phyloP scores from a whole-genome alignment of 768 basidiomycete species.

The Rhodotorula kratochvilovae region DNA sequence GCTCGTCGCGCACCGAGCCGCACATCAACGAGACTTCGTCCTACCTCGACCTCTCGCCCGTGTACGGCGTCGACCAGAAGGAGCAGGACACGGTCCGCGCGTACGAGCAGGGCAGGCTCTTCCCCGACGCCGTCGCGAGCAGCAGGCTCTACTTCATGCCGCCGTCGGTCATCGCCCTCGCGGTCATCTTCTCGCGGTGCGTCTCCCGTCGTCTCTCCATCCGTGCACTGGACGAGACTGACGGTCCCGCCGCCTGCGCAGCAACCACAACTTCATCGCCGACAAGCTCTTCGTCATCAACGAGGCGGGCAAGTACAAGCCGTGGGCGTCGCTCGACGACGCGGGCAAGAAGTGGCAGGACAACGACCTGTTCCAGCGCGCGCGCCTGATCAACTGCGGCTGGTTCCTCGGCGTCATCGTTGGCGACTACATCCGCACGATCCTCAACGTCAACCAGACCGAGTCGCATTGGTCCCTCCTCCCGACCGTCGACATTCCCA shows the following conservation, averaged over 20 bases:
- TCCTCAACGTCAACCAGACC: slow-evolving; percentile 36
- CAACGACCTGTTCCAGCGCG: slow-evolving; percentile 36
- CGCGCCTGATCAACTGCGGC: slow-evolving; percentile 19
- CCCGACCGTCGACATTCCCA: slow-evolving; percentile 27
- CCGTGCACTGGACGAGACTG: background rate
- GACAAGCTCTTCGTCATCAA: slow-evolving; percentile 52
- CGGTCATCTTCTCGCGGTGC: slow-evolving; percentile 61
- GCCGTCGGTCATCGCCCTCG: slow-evolving; percentile 62
- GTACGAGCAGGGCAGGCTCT: slow-evolving; percentile 60
- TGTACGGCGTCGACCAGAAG: slow-evolving; percentile 63
- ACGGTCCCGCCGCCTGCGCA: background rate
- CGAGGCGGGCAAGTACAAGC: slow-evolving; percentile 56
- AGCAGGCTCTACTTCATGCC: slow-evolving; percentile 58
- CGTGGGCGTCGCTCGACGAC: slow-evolving; percentile 6
- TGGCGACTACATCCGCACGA: slow-evolving; percentile 30
- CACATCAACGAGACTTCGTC: slow-evolving; percentile 61
- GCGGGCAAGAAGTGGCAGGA: slow-evolving; percentile 28
- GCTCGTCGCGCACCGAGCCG: slow-evolving; percentile 52
- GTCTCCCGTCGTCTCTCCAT: too few species aligned
- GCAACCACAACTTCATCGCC: slow-evolving; percentile 60
- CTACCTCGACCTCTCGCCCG: slow-evolving; percentile 69
- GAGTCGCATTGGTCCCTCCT: slow-evolving; percentile 27
- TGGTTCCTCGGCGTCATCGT: slow-evolving; percentile 35
- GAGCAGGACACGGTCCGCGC: slow-evolving; percentile 57
- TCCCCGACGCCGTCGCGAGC: slow-evolving; percentile 58